Evolutionary conservation across 257 asterid species (phyloP).

Genomic region (Solanum tacnaense): DNA sequence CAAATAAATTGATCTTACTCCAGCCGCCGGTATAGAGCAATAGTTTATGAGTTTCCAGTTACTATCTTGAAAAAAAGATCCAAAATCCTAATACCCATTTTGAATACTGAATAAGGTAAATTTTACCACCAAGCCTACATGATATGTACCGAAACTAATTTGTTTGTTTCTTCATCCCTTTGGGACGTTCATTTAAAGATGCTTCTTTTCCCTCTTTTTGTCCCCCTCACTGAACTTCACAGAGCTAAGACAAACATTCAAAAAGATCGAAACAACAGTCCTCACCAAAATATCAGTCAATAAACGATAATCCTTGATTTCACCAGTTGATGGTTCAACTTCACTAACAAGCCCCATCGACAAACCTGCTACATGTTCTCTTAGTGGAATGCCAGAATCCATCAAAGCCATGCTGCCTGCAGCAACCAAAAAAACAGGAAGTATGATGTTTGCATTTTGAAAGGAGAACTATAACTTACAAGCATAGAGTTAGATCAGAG

Average conservation of each 20-base stretch:
- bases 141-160: not conserved
- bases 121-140: not conserved
- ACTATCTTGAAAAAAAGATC: not conserved
- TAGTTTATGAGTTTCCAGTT: not conserved
- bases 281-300: conserved; percentile 85
- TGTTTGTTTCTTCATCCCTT: not conserved
- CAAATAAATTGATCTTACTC: not conserved
- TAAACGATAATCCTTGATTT: conserved; percentile 68
- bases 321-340: conserved; percentile 68
- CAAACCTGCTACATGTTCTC: conserved; percentile 81
- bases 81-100: not conserved
- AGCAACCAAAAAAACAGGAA: conserved; percentile 1
- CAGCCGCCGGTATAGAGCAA: not conserved
- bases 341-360: conserved; percentile 89
- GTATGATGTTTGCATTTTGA: not conserved
- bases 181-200: not conserved
- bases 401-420: conserved; percentile 97
- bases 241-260: not conserved
- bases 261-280: not conserved
- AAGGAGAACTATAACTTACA: not conserved
- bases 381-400: conserved; percentile 92
- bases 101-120: not conserved
- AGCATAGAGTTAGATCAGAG: not conserved
- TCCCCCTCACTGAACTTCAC: not conserved
- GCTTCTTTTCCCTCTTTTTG: not conserved